These are phyloP conservation scores for Phanerochaete sordida DNA, from an alignment of 768 basidiomycete genomes.

Conservation along the genomic window DNA sequence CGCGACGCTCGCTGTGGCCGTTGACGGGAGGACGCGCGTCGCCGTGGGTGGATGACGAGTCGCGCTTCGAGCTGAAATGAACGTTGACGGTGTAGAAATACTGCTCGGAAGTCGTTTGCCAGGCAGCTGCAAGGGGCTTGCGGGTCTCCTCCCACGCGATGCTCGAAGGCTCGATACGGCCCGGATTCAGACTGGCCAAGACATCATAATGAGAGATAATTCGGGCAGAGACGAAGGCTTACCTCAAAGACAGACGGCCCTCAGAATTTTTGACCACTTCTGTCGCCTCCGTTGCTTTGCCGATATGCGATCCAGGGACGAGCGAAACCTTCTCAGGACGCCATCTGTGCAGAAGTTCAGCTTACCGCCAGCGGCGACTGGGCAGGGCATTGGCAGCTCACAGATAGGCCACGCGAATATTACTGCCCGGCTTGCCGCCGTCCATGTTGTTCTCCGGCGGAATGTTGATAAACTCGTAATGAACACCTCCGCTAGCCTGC, in stretches of 20 bases:
- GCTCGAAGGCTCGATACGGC: slow-evolving; percentile 56
- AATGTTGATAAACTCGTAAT: slow-evolving; percentile 48
- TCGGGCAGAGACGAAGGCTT: background rate
- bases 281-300: slow-evolving; percentile 45
- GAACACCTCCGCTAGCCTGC: slow-evolving; percentile 34
- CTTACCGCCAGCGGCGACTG: background rate
- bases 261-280: slow-evolving; percentile 30
- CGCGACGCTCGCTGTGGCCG: slow-evolving; percentile 42
- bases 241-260: slow-evolving; percentile 42
- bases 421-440: slow-evolving; percentile 60
- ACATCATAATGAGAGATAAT: background rate
- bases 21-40: slow-evolving; percentile 60
- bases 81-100: slow-evolving; percentile 58
- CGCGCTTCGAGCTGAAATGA: slow-evolving; percentile 56
- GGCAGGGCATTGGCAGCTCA: slow-evolving; percentile 23
- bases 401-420: slow-evolving; percentile 59
- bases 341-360: slow-evolving; percentile 30
- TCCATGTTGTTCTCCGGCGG: slow-evolving; percentile 51
- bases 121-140: slow-evolving; percentile 58
- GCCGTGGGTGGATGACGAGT: slow-evolving; percentile 51
- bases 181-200: slow-evolving; percentile 50
- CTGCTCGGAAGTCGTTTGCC: slow-evolving; percentile 41
- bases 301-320: slow-evolving; percentile 41
- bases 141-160: slow-evolving; percentile 51
- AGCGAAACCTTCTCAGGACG: slow-evolving; percentile 47